These are phyloP conservation scores for Halophytophthora batemanensis DNA, from an alignment of 352 stramenopile genomes.

Conservation along the genomic window DNA sequence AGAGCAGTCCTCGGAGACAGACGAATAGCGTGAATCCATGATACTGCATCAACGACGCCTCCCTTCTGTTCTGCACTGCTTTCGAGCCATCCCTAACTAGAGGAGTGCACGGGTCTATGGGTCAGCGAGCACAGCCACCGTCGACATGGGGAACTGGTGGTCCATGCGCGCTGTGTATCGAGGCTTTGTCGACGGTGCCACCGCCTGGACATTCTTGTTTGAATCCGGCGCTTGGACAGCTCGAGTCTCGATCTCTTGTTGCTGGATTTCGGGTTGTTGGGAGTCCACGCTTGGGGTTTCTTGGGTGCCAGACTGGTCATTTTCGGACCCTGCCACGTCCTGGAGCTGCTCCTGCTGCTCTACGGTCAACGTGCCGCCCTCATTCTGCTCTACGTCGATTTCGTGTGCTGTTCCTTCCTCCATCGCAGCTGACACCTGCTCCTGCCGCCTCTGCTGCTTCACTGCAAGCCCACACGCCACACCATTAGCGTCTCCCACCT, in stretches of 20 bases:
- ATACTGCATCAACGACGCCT: slow-evolving; percentile 1
- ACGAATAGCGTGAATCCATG: too few species aligned
- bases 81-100: slow-evolving; percentile 1
- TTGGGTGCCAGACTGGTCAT: too few species aligned
- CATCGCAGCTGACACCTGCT: neutral
- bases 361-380: neutral
- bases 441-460: neutral
- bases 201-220: neutral
- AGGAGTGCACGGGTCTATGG: slow-evolving; percentile 11
- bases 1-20: too few species aligned
- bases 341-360: neutral
- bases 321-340: neutral
- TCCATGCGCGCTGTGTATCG: slow-evolving; percentile 57
- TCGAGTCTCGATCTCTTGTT: too few species aligned
- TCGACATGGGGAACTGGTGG: slow-evolving; percentile 76
- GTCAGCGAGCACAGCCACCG: slow-evolving; percentile 60
- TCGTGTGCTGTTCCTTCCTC: neutral
- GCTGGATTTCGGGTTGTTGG: too few species aligned
- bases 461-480: neutral
- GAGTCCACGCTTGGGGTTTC: too few species aligned
- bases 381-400: neutral
- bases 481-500: neutral
- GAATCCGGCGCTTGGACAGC: too few species aligned
- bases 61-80: slow-evolving; percentile 8
- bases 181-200: slow-evolving; percentile 19